Evolutionary conservation across 2,329 filamentous ascomycete species (phyloP), one percentile per base, ranked within the genome.

Genomic region (Talaromyces sp.): DNA sequence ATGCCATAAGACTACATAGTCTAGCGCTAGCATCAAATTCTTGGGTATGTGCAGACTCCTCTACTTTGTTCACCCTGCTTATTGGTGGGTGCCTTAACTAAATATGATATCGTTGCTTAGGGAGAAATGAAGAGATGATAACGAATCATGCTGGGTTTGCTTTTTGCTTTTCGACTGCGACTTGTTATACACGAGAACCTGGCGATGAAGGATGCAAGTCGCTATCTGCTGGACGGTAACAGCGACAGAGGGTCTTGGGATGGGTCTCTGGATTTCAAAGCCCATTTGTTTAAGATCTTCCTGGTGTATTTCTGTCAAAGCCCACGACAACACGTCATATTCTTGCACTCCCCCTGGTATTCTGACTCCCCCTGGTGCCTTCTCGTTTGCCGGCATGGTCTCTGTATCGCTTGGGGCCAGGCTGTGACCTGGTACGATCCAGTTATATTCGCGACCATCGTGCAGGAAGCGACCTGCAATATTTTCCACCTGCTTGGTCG

Each of bases 211-310:
- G 19, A 59, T 59, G 13, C 22, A 58, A 15, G n/a, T 58, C 22
- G 33, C 35, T 58, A 58, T 58, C 54, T 58, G 22, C 35, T 58
- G 19, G n/a, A 58, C 33, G 37, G 54, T 58, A 58, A 58, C n/a
- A 41, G 33, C 22, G 9, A 58, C 15, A 58, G n/a, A 58, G 54
- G 4, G 2, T 27, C 25, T n/a, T 15, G 22, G 7, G 27, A 8
- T 58, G 22, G 35, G 22, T 27, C 54, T 58, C 11, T 3, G 35
- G 41, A 58, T 58, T 58, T 58, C 22, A 58, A 58, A 58, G 25
- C 35, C n/a, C 22, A 58, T 27, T n/a, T 15, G 33, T 11, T 41
- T 58, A 15, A 58, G 54, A 41, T 58, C 33, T 6, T 58, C 35
- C 35, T 58, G 7, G 54, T 39, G 22, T 17, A 58, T 58, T 43